Evolutionary conservation across 805 yeast genomes (phyloP), one percentile per base, ranked within the genome.

Genomic region (Metschnikowia santaceciliae): DNA sequence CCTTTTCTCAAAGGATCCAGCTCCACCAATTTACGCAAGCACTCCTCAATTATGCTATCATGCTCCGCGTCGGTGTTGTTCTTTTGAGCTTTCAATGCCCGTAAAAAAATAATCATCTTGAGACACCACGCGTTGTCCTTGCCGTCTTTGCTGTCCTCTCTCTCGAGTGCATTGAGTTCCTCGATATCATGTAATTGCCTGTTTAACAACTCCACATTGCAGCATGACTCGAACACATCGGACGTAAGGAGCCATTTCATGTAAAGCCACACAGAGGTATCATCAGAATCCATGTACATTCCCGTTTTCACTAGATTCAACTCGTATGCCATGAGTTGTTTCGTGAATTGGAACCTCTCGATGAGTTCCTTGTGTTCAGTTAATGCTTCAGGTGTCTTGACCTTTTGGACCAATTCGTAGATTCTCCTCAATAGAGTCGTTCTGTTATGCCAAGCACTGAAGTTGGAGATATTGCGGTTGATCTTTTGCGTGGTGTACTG

Each of bases 381-480:
- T 7, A 42, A 26, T 36, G 48, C 41, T 3, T 45, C 43, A 4
- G 32, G 19, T 3, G 39, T 40, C 10, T 26, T 19, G 4, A 54
- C 13, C 19, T 20, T 30, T 33, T 36, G 48, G 20, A 58, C 42
- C 41, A 55, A 46, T 0, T 60, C 56, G 48, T 80, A 75, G 46
- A 88, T 65, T 46, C 68, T 68, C 2, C 84, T 82, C 11, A 92
- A 77, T 52, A 91, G 69, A 51, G 81, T 83, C 1, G 90, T 79
- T 55, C 98, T 75, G 65, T 89, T 88, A 66, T 92, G 97, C 96
- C 96, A 90, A 5, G 99, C 98, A 2, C 96, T 88, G 61, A 86
- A 94, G 67, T 94, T 94, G 36, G 97, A 88, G 51, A 91, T 89
- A 66, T 94, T 88, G 49, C 76, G 78, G 60, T 86, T 87, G 59